Conservation (phyloP, 2,329 filamentous ascomycete species). For the Rhinocladiella similis region DNA sequence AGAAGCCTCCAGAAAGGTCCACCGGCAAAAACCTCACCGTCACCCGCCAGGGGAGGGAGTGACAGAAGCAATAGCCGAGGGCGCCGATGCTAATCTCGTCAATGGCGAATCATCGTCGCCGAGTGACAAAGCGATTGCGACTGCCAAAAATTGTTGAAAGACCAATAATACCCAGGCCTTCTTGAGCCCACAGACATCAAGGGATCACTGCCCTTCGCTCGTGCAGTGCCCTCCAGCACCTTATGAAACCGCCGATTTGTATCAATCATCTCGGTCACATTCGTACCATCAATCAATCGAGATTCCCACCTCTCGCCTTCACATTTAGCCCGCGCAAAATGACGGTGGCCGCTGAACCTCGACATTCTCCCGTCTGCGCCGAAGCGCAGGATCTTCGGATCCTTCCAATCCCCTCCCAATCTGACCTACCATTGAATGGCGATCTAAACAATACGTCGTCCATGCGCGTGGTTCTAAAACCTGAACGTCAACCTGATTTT, state of each 20-base stretch:
- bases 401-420: background rate
- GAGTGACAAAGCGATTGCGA: background rate
- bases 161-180: background rate
- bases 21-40: conserved; percentile 27
- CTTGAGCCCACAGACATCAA: background rate
- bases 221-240: too few relatives aligned
- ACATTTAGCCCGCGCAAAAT: too few relatives aligned
- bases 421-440: conserved; percentile 3
- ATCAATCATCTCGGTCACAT: too few relatives aligned
- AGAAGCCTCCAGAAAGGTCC: conserved; percentile 64
- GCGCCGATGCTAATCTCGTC: background rate
- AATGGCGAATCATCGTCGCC: conserved; percentile 1
- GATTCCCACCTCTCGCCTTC: too few relatives aligned
- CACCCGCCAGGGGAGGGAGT: too few relatives aligned
- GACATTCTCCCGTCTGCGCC: background rate
- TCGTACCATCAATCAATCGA: too few relatives aligned
- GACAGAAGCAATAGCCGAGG: too few relatives aligned
- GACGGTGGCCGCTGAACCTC: background rate
- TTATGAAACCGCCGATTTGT: too few relatives aligned
- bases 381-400: conserved; percentile 4
- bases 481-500: conserved; percentile 14
- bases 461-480: conserved; percentile 12
- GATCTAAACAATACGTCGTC: conserved; percentile 21
- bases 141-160: background rate
- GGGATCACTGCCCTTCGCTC: background rate